Evolutionary conservation across 2,329 filamentous ascomycete genomes (phyloP).

Genomic region (Fusarium sp.): DNA sequence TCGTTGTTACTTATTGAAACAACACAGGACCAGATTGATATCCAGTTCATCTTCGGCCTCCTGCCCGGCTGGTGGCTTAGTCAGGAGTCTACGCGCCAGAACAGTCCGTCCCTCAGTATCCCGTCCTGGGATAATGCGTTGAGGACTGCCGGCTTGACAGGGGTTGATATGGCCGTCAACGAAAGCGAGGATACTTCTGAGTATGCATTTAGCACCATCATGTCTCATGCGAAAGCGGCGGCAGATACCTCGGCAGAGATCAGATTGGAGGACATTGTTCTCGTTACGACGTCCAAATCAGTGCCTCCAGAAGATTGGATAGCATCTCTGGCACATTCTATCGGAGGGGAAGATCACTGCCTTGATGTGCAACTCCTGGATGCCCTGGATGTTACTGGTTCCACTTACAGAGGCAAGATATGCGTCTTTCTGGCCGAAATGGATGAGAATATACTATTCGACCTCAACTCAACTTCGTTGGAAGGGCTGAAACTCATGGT

Average conservation of each 20-base stretch:
- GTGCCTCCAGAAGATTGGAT: neutral
- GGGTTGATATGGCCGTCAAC: neutral
- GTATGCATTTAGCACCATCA: neutral
- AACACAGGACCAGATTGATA: neutral
- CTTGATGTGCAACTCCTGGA: neutral
- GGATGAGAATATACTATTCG: neutral
- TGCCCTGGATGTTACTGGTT: neutral
- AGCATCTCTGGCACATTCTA: neutral
- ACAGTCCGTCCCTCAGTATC: neutral
- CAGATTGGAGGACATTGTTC: neutral
- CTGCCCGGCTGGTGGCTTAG: neutral
- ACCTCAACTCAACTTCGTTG: neutral
- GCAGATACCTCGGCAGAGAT: rapidly evolving
- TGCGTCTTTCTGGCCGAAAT: neutral
- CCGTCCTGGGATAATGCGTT: neutral
- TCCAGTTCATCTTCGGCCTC: neutral
- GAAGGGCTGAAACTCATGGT: neutral
- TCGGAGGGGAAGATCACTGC: neutral
- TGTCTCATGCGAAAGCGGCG: neutral
- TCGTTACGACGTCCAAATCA: neutral
- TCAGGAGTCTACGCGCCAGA: neutral
- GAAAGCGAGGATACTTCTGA: neutral
- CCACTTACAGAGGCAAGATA: neutral
- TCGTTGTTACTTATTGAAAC: neutral
- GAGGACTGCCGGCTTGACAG: neutral